These are phyloP conservation scores for Heimioporus punctisporus DNA, from an alignment of 1,284 basidiomycete species.

Conservation along the genomic window DNA sequence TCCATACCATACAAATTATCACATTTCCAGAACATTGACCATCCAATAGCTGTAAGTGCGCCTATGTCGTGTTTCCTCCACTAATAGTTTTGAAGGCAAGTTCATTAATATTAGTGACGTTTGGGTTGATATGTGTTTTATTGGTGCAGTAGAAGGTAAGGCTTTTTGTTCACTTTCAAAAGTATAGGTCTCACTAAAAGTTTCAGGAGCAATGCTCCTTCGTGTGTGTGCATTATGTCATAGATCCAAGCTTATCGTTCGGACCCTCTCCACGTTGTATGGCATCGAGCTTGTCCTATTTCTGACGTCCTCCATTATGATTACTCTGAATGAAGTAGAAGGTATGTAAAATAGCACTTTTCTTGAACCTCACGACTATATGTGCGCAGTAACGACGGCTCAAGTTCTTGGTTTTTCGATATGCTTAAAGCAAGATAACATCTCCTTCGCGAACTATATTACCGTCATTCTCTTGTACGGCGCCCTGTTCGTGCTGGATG, in stretches of 20 bases:
- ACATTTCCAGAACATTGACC: no score
- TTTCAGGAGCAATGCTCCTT: conserved; percentile 11
- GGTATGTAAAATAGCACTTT: neutral
- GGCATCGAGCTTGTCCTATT: neutral
- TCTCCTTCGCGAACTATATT: neutral
- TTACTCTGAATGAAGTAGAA: neutral
- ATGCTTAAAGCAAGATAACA: neutral
- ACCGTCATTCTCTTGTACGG: neutral
- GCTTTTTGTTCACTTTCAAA: neutral
- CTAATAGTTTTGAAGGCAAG: no score
- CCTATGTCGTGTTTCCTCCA: no score
- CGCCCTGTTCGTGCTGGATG: neutral
- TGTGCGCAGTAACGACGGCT: neutral
- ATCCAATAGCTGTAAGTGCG: no score
- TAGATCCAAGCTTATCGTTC: conserved; percentile 4
- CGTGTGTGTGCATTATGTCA: conserved; percentile 12
- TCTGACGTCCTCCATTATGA: neutral
- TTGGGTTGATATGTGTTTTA: neutral
- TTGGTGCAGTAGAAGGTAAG: conserved; percentile 7
- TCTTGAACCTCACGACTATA: no score
- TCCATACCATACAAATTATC: no score
- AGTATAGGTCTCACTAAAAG: neutral
- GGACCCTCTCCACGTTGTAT: conserved; percentile 6
- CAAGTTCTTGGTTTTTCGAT: neutral
- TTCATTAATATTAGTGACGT: no score